Evolutionary conservation across 2,329 filamentous ascomycete species (phyloP), one percentile per base, ranked within the genome.

Genomic region (Cryphonectria carpinicola): DNA sequence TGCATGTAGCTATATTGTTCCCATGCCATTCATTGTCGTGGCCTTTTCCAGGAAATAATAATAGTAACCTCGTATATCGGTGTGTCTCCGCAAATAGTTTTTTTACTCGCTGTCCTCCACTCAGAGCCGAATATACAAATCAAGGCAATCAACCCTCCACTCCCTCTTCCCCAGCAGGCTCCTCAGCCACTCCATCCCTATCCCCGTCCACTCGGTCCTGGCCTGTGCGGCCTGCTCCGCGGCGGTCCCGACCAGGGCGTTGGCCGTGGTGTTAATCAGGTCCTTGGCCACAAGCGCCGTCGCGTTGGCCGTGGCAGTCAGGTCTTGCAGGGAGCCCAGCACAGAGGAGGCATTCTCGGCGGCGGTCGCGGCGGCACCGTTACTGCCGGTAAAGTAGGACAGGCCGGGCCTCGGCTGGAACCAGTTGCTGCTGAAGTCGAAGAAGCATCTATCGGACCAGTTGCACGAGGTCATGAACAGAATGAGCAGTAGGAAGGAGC

Each of bases 351-450:
- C 75, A 37, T 80, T 80, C 28, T 79, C 76, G 41, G 77, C 32
- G 17, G 46, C 46, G 46, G 54, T 35, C 11, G 60, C 62, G 54
- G 66, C 32, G 25, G 68, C 70, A 35, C 61, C 63, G 22, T 37
- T 28, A 17, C 37, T n/a, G 60, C 54, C 71, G 72, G 76, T 66
- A 41, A 77, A 66, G 72, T 79, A 74, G 76, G 79, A 74, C 71
- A 82, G 75, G 80, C 84, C 75, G 71, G 86, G 84, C 19, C 93
- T 88, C n/a, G 95, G 91, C 76, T 95, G 90, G 81, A 98, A 98
- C 95, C 95, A 98, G 83, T 97, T 94, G 77, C 90, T 92, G 79
- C 85, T 88, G 77, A 98, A 92, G 84, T 98, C 95, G 85, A 98
- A 96, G 84, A 98, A 96, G 80, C 93, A 96, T 68, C 90, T 90